Base-by-base conservation (phyloP, 1,284 basidiomycete species). In the Mycena citricolor region DNA sequence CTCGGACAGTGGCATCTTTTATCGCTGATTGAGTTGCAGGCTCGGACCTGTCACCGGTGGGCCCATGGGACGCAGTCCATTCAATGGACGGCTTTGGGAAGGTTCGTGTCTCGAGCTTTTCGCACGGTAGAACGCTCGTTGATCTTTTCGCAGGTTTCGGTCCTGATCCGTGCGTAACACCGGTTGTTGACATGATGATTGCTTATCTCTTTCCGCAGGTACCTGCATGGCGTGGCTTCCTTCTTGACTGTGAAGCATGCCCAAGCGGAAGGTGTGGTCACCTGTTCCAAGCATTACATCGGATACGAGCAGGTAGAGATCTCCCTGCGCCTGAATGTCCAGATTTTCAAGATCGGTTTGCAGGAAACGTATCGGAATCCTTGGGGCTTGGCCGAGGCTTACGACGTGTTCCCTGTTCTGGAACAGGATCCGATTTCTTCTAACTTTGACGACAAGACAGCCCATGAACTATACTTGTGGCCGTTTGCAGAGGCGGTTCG, bases 41-140 rank as follows among this genome's bases (percentile, higher is more conserved):
- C 46, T 48, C 13, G 46, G 40, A 4, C 46, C 46, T 11, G 41
- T 43, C 7, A 48, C 46, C 6, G 46, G 46, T 8, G 46, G 46
- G 10, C 46, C 65, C 11, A 71, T 71, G 65, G 46, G 41, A 13
- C 42, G 46, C 11, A 34, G 31, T 14, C 41, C 41, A 8, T 31
- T 14, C 14, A 69, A 61, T 3, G 84, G 84, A 0, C 64, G 83
- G 2, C 81, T 80, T 59, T 87, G 80, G 79, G 83, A 86, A 63
- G 79, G 78, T 10, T 82, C 78, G 46, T 73, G 77, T 5, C 12
- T 12, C 8, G 4, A 11, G 2, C 16, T 13, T n/a, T n/a, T n/a
- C n/a, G n/a, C n/a, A n/a, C n/a, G n/a, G n/a, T n/a, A n/a, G n/a
- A n/a, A 30, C 4, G n/a, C 2, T 16, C 11, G 21, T 23, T 31